Base-by-base conservation (phyloP, 1,284 basidiomycete species). In the Rhodotorula sp. region DNA sequence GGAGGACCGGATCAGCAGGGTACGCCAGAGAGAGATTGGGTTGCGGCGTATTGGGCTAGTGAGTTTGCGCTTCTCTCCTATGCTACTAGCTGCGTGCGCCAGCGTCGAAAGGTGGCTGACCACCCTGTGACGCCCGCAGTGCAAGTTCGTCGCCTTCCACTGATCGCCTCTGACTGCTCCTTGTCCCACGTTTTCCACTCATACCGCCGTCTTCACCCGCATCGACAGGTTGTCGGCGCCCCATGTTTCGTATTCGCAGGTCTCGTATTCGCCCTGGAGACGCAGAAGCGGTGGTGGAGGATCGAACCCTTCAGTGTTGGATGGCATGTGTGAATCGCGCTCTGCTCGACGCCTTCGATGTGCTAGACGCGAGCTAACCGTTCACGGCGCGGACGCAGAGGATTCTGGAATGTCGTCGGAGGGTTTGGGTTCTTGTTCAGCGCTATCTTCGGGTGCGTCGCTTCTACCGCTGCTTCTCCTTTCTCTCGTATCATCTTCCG, bases 341-440 rank as follows among this genome's bases (percentile, higher is more conserved):
- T 20, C 34, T 31, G 26, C 9, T 37, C 22, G n/a, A n/a, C 46
- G 13, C 47, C 34, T 13, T 52, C 37, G 15, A 22, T 20, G 18
- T 7, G 15, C 34, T n/a, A 2, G 22, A 28, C 30, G 16, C n/a
- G 3, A 24, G 15, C n/a, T 62, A 5, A 15, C 48, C 18, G 8
- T 13, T 28, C 6, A n/a, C n/a, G n/a, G n/a, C 69, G 8, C 18
- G 1, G 24, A n/a, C 20, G 13, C 16, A 37, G 61, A 72, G 65
- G 34, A 0, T 46, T 65, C 16, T 73, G 73, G 73, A 72, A 73
- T 44, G 16, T 70, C 11, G 51, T 70, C 24, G 73, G 73, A 6
- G 73, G 71, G 1, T 58, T 62, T 9, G 72, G 67, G 1, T 74
- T 74, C 57, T 44, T 20, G 31, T 59, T 73, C 24, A 55, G 56